Evolutionary conservation across 495 filamentous ascomycete genomes (phyloP).

Genomic region (Astrocystis sublimbata): DNA sequence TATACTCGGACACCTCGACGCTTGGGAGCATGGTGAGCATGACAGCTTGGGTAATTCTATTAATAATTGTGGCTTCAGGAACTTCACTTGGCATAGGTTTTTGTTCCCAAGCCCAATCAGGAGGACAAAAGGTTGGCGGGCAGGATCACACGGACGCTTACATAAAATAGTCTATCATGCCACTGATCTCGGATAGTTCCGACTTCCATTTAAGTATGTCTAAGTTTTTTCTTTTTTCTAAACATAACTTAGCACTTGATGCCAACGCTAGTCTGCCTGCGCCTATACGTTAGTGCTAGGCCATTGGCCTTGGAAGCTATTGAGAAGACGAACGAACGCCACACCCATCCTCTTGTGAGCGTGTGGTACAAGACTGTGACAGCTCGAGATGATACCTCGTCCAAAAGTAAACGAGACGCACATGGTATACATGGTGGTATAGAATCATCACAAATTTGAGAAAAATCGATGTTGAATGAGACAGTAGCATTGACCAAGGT

Average conservation of each 20-base stretch:
- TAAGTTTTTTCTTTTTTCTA: no score
- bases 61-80: slow-evolving; percentile 5
- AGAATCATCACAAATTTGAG: not conserved
- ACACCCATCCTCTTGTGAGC: not conserved
- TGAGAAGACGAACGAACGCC: not conserved
- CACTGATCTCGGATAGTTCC: not conserved
- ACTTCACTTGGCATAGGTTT: not conserved
- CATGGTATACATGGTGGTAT: not conserved
- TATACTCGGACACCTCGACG: not conserved
- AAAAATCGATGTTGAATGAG: not conserved
- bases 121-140: not conserved
- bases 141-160: not conserved
- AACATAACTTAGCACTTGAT: no score
- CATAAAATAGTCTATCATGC: no score
- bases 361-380: not conserved
- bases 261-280: no score
- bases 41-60: slow-evolving; percentile 7
- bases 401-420: not conserved
- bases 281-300: no score
- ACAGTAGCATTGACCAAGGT: not conserved
- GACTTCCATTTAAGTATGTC: no score
- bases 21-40: not conserved
- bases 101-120: not conserved
- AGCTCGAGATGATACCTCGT: not conserved
- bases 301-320: not conserved